Percentiles rank a stretch among this genome's conserved stretches.
phyloP scores from a whole-genome alignment of 2,329 filamentous ascomycete species.

The Phialophora tarda region DNA sequence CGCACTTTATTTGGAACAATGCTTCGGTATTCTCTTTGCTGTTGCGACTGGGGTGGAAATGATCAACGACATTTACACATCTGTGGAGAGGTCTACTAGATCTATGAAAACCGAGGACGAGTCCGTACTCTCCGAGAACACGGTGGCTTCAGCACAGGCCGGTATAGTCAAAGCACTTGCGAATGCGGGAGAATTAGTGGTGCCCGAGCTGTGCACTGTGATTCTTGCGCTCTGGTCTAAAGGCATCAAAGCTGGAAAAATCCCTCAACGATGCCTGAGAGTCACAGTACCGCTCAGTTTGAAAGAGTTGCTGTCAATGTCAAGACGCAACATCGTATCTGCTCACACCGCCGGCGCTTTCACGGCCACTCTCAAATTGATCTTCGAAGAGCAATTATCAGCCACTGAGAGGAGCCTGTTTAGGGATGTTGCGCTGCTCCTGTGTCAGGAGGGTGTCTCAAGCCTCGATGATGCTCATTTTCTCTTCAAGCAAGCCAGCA shows the following conservation, averaged over 20 bases:
- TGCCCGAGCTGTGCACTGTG: slow-evolving; percentile 39
- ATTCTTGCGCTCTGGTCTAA: slow-evolving; percentile 38
- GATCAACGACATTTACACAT: slow-evolving; percentile 67
- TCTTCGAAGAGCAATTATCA: slow-evolving; percentile 64
- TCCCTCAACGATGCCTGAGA: slow-evolving; percentile 33
- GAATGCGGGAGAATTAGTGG: slow-evolving; percentile 33
- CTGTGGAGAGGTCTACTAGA: slow-evolving; percentile 23
- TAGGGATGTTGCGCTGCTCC: slow-evolving; percentile 68
- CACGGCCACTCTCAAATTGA: slow-evolving; percentile 67
- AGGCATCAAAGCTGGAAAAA: slow-evolving; percentile 18
- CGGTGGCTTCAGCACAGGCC: slow-evolving; percentile 15
- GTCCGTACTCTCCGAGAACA: slow-evolving; percentile 19
- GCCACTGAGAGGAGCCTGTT: slow-evolving; percentile 64
- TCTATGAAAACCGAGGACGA: slow-evolving; percentile 11
- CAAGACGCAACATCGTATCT: slow-evolving; percentile 71
- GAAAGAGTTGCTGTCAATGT: slow-evolving; percentile 62
- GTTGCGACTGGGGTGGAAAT: slow-evolving; percentile 81
- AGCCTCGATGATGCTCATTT: slow-evolving; percentile 82
- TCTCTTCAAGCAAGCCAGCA: slow-evolving; percentile 66
- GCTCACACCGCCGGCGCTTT: slow-evolving; percentile 75
- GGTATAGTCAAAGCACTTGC: slow-evolving; percentile 33
- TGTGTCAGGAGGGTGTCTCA: slow-evolving; percentile 78
- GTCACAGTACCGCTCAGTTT: slow-evolving; percentile 71
- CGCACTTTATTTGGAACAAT: slow-evolving; percentile 68
- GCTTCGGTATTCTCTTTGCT: slow-evolving; percentile 81